Conservation (phyloP, 1,139 yeast genomes). For the Suhomyces anneliseae region DNA sequence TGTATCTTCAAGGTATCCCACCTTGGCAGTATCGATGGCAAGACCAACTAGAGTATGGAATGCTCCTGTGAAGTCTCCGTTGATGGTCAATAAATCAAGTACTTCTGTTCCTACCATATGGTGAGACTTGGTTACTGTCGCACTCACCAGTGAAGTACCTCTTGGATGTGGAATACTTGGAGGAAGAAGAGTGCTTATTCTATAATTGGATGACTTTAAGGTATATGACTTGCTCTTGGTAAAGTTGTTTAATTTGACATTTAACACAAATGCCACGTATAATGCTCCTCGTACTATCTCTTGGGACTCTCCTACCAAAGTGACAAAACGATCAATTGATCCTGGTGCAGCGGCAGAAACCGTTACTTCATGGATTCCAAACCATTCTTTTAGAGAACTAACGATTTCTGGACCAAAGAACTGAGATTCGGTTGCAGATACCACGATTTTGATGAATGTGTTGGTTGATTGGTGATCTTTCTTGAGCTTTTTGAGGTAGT, state of each 20-base stretch:
- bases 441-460: slow-evolving; percentile 20
- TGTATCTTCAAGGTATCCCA: slow-evolving; percentile 5
- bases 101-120: not conserved
- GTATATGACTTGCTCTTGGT: slow-evolving; percentile 22
- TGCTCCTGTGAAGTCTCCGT: slow-evolving; percentile 5
- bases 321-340: slow-evolving; percentile 28
- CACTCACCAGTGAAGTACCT: not conserved
- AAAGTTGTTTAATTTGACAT: slow-evolving; percentile 27
- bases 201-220: slow-evolving; percentile 33
- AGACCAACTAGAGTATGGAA: slow-evolving; percentile 2
- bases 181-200: slow-evolving; percentile 1
- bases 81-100: not conserved
- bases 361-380: slow-evolving; percentile 22
- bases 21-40: not conserved
- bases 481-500: slow-evolving; percentile 20
- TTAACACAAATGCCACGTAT: slow-evolving; percentile 23
- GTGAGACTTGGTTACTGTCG: not conserved
- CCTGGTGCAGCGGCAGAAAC: slow-evolving; percentile 26
- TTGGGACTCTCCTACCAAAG: slow-evolving; percentile 26
- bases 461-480: not conserved
- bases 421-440: slow-evolving; percentile 29
- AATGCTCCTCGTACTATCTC: slow-evolving; percentile 25
- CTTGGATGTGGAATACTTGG: not conserved
- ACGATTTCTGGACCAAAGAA: slow-evolving; percentile 21
- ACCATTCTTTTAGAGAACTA: slow-evolving; percentile 15